These are phyloP conservation scores for Plasmodium billcollinsi DNA, from an alignment of 169 alveolate genomes.

Conservation along the genomic window DNA sequence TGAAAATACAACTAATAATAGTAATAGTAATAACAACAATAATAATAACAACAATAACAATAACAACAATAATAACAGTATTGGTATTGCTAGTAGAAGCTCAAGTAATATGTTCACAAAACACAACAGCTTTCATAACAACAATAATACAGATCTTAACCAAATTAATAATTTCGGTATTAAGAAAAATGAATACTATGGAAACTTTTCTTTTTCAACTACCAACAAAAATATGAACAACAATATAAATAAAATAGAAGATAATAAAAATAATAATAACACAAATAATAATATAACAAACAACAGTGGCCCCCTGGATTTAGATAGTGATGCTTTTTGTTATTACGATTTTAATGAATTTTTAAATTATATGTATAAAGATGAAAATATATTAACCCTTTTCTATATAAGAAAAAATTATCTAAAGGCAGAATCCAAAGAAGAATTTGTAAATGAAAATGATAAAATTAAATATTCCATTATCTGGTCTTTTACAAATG, in stretches of 20 bases:
- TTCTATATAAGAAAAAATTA: conserved; percentile 70
- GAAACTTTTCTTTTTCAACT: conserved; percentile 15
- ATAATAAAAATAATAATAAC: conserved; percentile 7
- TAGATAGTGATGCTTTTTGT: conserved; percentile 61
- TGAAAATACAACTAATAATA: too few species aligned
- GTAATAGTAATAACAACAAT: too few species aligned
- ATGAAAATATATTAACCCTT: conserved; percentile 71
- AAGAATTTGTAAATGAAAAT: conserved; percentile 70
- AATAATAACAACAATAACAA: neutral
- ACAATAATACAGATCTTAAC: conserved; percentile 19
- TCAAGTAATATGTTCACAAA: conserved; percentile 15
- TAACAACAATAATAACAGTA: conserved; percentile 5
- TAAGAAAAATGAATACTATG: conserved; percentile 32
- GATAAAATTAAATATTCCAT: conserved; percentile 63
- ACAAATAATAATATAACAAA: conserved; percentile 8
- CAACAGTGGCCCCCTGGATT: neutral
- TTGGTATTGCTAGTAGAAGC: neutral
- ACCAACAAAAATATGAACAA: conserved; percentile 15
- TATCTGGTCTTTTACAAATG: conserved; percentile 66
- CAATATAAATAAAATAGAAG: conserved; percentile 9
- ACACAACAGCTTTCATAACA: conserved; percentile 15
- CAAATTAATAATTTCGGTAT: neutral
- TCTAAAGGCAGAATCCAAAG: conserved; percentile 68
- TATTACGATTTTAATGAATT: conserved; percentile 63
- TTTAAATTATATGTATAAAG: conserved; percentile 69